These are phyloP conservation scores for Xerocomus tenax DNA, from an alignment of 1,284 basidiomycete genomes.

Conservation along the genomic window DNA sequence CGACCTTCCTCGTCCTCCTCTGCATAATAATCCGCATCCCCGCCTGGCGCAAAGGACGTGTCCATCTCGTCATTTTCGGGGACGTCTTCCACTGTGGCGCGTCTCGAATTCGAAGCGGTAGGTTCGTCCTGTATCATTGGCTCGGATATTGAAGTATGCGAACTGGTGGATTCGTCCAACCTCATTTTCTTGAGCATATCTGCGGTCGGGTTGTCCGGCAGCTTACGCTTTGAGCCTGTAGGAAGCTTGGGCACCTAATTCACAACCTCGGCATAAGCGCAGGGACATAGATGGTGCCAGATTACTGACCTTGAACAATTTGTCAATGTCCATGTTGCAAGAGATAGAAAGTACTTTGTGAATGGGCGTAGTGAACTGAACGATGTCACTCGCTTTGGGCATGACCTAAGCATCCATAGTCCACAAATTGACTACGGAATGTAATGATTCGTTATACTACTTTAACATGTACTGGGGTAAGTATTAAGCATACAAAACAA, in stretches of 20 bases:
- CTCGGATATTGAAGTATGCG: conserved; percentile 6
- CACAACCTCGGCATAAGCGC: not conserved
- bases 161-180: conserved; percentile 36
- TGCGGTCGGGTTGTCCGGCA: conserved; percentile 74
- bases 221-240: conserved; percentile 61
- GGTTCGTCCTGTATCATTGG: conserved; percentile 20
- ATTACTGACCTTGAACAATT: conserved; percentile 64
- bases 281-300: not conserved
- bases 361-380: not conserved
- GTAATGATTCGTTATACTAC: conserved; percentile 1
- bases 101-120: conserved; percentile 31
- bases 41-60: conserved; percentile 64
- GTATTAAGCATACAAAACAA: not conserved
- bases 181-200: conserved; percentile 75
- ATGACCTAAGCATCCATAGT: conserved; percentile 18
- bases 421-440: not conserved
- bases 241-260: conserved; percentile 64
- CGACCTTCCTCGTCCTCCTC: conserved; percentile 90
- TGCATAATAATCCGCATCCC: conserved; percentile 79
- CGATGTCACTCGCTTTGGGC: not conserved
- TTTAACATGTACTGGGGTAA: conserved; percentile 4
- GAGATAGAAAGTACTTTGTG: not conserved
- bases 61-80: conserved; percentile 41
- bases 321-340: conserved; percentile 64
- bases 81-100: conserved; percentile 51